Evolutionary conservation across 1,139 yeast genomes (phyloP).

Genomic region (Geotrichum siamense): DNA sequence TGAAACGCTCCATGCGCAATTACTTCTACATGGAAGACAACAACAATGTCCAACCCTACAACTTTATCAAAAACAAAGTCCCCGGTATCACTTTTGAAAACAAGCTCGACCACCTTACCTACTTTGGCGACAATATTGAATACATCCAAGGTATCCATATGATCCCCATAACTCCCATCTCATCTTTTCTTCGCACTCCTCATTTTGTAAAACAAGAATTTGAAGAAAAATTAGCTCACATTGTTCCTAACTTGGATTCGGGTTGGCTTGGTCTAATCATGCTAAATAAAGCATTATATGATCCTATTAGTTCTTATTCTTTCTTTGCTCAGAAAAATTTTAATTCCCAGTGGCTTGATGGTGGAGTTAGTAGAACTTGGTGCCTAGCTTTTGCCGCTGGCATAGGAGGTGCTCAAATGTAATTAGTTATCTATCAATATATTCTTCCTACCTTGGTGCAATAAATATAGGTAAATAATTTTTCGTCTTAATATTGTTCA

Average conservation of each 20-base stretch:
- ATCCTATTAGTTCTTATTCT: slow-evolving; percentile 57
- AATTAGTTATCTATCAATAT: background rate
- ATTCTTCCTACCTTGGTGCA: background rate
- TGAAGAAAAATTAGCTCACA: slow-evolving; percentile 46
- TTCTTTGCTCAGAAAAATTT: slow-evolving; percentile 56
- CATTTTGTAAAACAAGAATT: slow-evolving; percentile 75
- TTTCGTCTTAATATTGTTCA: too few relatives aligned
- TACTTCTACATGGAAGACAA: slow-evolving; percentile 54
- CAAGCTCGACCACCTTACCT: slow-evolving; percentile 86
- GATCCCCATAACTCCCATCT: slow-evolving; percentile 82
- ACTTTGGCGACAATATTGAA: slow-evolving; percentile 67
- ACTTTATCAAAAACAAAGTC: slow-evolving; percentile 55
- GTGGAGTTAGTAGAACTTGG: slow-evolving; percentile 91
- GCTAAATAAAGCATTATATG: slow-evolving; percentile 69
- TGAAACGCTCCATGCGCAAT: slow-evolving; percentile 52
- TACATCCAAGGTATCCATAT: slow-evolving; percentile 95
- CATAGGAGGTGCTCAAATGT: slow-evolving; percentile 40
- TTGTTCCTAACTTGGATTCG: slow-evolving; percentile 50
- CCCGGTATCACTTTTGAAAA: slow-evolving; percentile 76
- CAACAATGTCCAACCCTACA: slow-evolving; percentile 54
- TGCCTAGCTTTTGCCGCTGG: slow-evolving; percentile 71
- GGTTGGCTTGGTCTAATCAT: slow-evolving; percentile 89
- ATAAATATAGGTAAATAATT: too few relatives aligned
- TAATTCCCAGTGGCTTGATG: slow-evolving; percentile 50
- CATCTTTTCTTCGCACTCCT: slow-evolving; percentile 65